Base-by-base conservation (phyloP, 2,329 filamentous ascomycete species). In the Dactylellina leptospora region DNA sequence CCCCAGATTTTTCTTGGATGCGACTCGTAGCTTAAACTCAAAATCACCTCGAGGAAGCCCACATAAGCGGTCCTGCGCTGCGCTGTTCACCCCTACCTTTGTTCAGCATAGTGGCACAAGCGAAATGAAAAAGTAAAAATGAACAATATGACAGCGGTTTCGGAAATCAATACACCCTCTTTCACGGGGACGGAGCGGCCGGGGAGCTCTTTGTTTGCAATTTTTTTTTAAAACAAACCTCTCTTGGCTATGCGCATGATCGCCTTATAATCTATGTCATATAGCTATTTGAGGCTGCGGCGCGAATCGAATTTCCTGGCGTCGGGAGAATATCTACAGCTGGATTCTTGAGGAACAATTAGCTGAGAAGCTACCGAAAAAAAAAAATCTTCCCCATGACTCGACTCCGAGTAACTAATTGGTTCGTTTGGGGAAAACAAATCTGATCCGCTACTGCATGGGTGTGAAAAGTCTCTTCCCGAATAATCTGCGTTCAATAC, bases 1-100 rank as follows among this genome's bases (percentile, higher is more conserved):
- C 51, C 51, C 51, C 44, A 58, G 42, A 50, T 58, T 58, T 64
- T 30, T 13, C 22, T 58, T n/a, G n/a, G n/a, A n/a, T n/a, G n/a
- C n/a, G n/a, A n/a, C n/a, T 20, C 30, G 23, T 23, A n/a, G 6
- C 33, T 27, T 3, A 55, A 55, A 22, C 36, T 55, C 27, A 55
- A 55, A 40, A 40, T 40, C 10, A 40, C 36, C 33, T 10, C 33
- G 16, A 38, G 28, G 16, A 4, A n/a, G 16, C 33, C 33, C 33
- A n/a, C n/a, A n/a, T n/a, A 38, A 38, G 9, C 3, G 11, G 33
- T 11, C 11, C 20, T 9, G 47, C 47, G 25, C 25, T 16, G 47
- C 27, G 25, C 11, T 51, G 25, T 33, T 25, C 25, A 20, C 44
- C 33, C 25, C 10, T 51, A n/a, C 44, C 44, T 25, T 48, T 25